Base-by-base conservation (phyloP, 208 protist genomes). In the Leishmania turanica region DNA sequence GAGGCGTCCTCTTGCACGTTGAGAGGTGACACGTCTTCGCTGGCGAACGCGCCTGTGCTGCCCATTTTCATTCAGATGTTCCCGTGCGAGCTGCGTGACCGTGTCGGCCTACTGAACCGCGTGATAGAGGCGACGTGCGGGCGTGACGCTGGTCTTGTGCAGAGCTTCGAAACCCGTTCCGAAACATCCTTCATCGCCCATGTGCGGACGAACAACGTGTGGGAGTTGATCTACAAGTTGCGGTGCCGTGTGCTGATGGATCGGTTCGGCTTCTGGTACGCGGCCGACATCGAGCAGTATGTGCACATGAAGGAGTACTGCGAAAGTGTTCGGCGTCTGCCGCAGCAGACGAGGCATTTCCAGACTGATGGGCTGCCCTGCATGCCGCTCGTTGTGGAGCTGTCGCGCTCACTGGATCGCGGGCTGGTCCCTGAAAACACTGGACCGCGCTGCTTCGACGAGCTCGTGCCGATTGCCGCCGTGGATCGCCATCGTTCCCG, bases 371-470 rank as follows among this genome's bases (percentile, higher is more conserved):
- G 93, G 40, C 80, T 95, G 76, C 91, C 90, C 40, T 93, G 92
- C 89, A 95, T 96, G 93, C 93, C 93, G n/a, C 87, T 96, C 56
- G 91, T 96, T 27, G 90, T 95, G 42, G 93, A 96, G 83, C 83
- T 93, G 21, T 88, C 89, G 31, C 85, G 88, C 15, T 86, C 87
- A 3, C 79, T 87, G 19, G 82, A 87, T 24, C 86, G 81, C 74
- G 4, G 74, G 62, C 70, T 83, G 17, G 54, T 89, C 65, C 49
- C 51, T 27, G 78, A 84, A 31, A 82, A 82, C 37, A 77, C 71
- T 31, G 88, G 83, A 2, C 87, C 86, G 66, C 81, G 78, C 42
- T 87, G 86, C 53, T 96, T 92, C 72, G 92, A 96, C 68, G 81
- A 92, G 75, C 34, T 92, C 15, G 82, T 84, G 31, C 92, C 90